Base-by-base conservation (phyloP, 495 filamentous ascomycete genomes). In the Trichoderma orchidacearum region DNA sequence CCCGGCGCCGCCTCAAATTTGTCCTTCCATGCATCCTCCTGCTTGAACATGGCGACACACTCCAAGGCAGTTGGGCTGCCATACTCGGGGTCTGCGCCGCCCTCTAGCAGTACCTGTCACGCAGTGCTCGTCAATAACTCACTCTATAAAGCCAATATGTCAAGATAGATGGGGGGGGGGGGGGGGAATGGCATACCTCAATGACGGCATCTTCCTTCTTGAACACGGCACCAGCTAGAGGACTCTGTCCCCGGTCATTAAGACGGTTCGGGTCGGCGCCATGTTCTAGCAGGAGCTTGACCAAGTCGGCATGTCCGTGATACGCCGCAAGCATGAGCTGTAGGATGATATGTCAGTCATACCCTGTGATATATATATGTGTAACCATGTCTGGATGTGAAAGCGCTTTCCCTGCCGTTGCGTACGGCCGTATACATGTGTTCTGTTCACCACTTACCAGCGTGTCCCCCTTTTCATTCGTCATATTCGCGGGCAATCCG, bases 261-360 rank as follows among this genome's bases (percentile, higher is more conserved):
- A 80, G 58, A 3, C 70, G 65, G 54, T 80, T 80, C 6, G 77
- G 71, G 58, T 81, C 72, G 5, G 74, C 78, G 7, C 75, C 73
- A 55, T 77, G 70, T 11, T 72, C 63, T 11, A 80, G 63, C 5
- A 81, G 69, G 12, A 79, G 63, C 18, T 68, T 71, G 51, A 78
- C 76, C 9, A 80, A 67, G 3, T 74, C 64, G 25, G 71, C 70
- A 53, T 80, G 78, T 54, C 76, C 77, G 54, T 80, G 70, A 59
- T 81, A 81, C 5, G 76, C 70, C 6, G 77, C 74, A 6, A 81
- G 72, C 78, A 87, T 80, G 28, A 81, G 66, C 76, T 79, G 25
- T 28, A 48, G 34, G 13, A 29, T n/a, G 7, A 32, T 25, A 32
- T 25, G 29, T 53, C 8, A 34, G 51, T 31, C 51, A 18, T 25